phyloP scores from a whole-genome alignment of 306 rosid species.

The Cucumis melo region DNA sequence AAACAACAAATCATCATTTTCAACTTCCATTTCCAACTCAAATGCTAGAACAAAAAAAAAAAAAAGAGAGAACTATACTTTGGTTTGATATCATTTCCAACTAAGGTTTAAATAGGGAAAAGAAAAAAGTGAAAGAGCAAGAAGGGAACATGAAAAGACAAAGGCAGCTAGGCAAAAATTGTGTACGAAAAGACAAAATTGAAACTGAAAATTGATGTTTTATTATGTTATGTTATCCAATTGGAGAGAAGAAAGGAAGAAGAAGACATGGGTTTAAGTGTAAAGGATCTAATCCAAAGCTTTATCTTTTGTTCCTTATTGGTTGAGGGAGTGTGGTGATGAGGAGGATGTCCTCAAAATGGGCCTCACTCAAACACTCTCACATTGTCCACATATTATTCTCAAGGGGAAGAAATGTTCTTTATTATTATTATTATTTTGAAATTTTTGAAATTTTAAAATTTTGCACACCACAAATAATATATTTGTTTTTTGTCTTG shows the following conservation, averaged over 20 bases:
- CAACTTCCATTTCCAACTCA: neutral
- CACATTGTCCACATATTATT: neutral
- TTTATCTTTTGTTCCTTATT: neutral
- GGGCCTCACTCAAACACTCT: neutral
- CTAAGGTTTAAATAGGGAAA: neutral
- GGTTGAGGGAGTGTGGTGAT: neutral
- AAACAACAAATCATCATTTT: conserved; percentile 25
- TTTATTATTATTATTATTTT: too few relatives aligned
- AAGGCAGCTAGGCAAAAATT: neutral
- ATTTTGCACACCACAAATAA: neutral
- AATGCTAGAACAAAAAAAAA: neutral
- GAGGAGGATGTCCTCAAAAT: neutral
- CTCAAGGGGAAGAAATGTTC: neutral
- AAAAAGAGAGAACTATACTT: neutral
- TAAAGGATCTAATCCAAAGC: neutral
- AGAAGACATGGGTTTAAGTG: neutral
- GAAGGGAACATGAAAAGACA: neutral
- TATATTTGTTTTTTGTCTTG: neutral
- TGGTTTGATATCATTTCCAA: neutral
- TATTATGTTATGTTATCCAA: neutral
- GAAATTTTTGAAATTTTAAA: neutral
- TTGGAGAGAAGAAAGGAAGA: neutral
- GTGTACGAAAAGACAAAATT: neutral
- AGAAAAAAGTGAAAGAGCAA: neutral
- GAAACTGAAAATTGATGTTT: neutral